Evolutionary conservation across 2,329 filamentous ascomycete species (phyloP).

Genomic region (Fusarium sp.): DNA sequence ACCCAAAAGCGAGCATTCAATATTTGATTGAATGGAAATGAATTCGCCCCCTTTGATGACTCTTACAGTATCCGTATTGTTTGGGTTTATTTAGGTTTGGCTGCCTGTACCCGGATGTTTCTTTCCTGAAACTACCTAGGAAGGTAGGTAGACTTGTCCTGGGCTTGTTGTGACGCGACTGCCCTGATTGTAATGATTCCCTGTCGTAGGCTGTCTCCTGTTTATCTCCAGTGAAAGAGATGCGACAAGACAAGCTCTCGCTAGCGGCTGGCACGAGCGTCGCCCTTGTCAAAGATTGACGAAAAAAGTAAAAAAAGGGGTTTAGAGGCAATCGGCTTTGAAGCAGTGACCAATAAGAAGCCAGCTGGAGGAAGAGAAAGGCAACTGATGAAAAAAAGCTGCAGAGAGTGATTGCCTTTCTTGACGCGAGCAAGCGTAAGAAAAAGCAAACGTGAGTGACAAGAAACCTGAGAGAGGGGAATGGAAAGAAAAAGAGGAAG

Average conservation of each 20-base stretch:
- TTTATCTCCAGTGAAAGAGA: conserved; percentile 34
- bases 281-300: conserved; percentile 41
- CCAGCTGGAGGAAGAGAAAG: conserved; percentile 28
- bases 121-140: conserved; percentile 6
- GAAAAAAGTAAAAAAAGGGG: conserved; percentile 40
- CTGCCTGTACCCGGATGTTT: conserved; percentile 33
- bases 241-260: conserved; percentile 33
- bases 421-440: neutral
- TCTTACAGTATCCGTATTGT: conserved; percentile 21
- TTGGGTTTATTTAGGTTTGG: conserved; percentile 24
- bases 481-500: neutral
- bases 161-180: conserved; percentile 36
- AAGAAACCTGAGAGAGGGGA: neutral
- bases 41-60: conserved; percentile 21
- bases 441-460: neutral
- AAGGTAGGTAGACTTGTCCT: neutral
- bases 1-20: conserved; percentile 49
- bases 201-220: conserved; percentile 14
- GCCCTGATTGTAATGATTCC: conserved; percentile 35
- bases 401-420: conserved; percentile 1
- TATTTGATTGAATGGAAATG: neutral
- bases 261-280: conserved; percentile 46
- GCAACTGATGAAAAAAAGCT: conserved; percentile 21
- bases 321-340: conserved; percentile 11
- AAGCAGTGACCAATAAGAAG: conserved; percentile 23